Evolutionary conservation across 192 early-diverging fungal species (phyloP), one percentile per base, ranked within the genome.

Genomic region (Coemansia sp.): DNA sequence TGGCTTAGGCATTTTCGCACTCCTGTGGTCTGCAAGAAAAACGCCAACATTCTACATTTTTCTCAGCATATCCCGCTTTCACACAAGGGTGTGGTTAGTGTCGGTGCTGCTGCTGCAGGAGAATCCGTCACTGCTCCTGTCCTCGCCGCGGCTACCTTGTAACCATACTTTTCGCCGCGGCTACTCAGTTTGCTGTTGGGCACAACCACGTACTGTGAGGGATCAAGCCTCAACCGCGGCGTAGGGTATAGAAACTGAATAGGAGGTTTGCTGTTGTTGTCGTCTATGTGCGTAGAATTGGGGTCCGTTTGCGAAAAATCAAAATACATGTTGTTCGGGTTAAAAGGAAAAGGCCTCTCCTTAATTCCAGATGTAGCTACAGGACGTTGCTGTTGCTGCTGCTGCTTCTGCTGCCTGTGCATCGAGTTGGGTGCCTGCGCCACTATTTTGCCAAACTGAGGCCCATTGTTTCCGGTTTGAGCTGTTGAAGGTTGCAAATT

Each of bases 341-440:
- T 23, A 26, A 54, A 54, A 11, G 52, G 52, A 8, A 15, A 26
- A 23, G 52, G 2, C 19, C 32, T 1, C 32, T 54, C 52, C 23
- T 26, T 54, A 4, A 23, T 54, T 54, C 52, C 21, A 26, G 19
- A 13, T 54, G 52, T 23, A 54, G 23, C 21, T 9, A 8, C 8
- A 26, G 13, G 19, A 18, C 13, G 44, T 45, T 12, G 9, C n/a
- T 53, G 52, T 0, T 53, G 26, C 15, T 59, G 57, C 26, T 26
- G 8, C 9, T 54, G 52, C 52, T 40, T 5, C 0, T 53, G 57
- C 32, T 26, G 56, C n/a, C 13, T 59, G 32, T 9, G 9, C 5
- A 38, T 59, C 5, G 38, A 16, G 39, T 12, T 41, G 38, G 39
- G 57, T 18, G 48, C 21, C 48, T 61, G 67, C 67, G 58, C 58